phyloP scores from a whole-genome alignment of 2,329 filamentous ascomycete species.

The Fusarium mangiferae region DNA sequence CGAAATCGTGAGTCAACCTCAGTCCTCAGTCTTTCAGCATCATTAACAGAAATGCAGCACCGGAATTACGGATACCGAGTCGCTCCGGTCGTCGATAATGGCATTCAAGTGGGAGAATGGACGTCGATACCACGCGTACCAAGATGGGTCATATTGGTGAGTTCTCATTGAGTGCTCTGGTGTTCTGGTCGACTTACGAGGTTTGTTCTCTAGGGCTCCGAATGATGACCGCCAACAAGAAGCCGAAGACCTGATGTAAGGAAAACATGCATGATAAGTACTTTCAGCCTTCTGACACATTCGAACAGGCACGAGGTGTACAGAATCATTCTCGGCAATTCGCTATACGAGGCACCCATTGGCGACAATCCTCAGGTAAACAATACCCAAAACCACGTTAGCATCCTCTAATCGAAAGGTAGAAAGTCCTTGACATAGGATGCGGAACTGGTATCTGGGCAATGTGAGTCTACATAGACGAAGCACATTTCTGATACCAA shows the following conservation, averaged over 20 bases:
- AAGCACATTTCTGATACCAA: neutral
- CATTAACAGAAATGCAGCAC: neutral
- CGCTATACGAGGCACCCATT: constrained; percentile 49
- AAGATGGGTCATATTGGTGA: constrained; percentile 54
- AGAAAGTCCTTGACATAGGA: constrained; percentile 47
- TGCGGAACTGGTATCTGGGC: constrained; percentile 54
- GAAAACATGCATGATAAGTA: fast-evolving
- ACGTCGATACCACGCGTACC: constrained; percentile 59
- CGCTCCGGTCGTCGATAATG: constrained; percentile 31
- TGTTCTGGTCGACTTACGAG: neutral
- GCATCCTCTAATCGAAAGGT: fast-evolving
- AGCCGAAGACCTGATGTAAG: constrained; percentile 44
- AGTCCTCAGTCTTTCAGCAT: fast-evolving
- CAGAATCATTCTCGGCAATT: constrained; percentile 44
- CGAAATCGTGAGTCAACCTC: neutral
- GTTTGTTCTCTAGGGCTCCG: constrained; percentile 30
- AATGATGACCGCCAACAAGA: constrained; percentile 45
- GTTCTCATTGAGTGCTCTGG: fast-evolving
- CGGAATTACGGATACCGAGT: constrained; percentile 31
- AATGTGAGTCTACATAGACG: constrained; percentile 29
- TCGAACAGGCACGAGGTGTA: constrained; percentile 40
- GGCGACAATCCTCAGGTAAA: constrained; percentile 40
- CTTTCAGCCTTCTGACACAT: fast-evolving
- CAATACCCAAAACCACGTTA: fast-evolving
- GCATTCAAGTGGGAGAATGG: constrained; percentile 56